Percentiles rank a stretch among this genome's conserved stretches.
These are phyloP conservation scores for Arthromyces matolae DNA, from an alignment of 768 basidiomycete species.

Conservation along the genomic window DNA sequence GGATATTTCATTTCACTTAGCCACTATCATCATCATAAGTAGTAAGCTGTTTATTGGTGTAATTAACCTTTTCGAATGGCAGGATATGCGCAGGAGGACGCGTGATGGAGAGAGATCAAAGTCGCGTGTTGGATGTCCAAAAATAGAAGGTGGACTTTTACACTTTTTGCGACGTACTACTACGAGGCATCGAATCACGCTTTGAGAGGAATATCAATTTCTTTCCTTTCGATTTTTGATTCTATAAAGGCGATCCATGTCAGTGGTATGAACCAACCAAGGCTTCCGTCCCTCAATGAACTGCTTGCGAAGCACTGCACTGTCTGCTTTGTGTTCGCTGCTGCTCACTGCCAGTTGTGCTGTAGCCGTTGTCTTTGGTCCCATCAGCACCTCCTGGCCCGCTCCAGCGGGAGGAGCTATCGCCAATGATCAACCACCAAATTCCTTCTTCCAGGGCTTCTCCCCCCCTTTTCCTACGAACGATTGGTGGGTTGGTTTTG, in stretches of 20 bases:
- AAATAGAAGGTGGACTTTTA: too few species aligned
- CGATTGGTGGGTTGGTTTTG: conserved; percentile 34
- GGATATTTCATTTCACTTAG: too few species aligned
- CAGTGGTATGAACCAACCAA: background rate
- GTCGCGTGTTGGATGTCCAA: too few species aligned
- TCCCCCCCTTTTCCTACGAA: conserved; percentile 32
- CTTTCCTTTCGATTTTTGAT: background rate
- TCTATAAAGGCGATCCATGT: conserved; percentile 13
- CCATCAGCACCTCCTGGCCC: conserved; percentile 24
- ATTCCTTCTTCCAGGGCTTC: conserved; percentile 31
- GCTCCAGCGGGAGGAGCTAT: conserved; percentile 23
- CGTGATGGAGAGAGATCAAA: too few species aligned
- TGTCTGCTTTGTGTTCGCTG: conserved; percentile 8
- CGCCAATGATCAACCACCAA: conserved; percentile 26
- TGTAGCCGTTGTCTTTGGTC: conserved; percentile 20
- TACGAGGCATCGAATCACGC: too few species aligned
- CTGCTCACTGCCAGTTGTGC: conserved; percentile 4
- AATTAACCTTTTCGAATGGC: too few species aligned
- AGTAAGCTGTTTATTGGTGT: too few species aligned
- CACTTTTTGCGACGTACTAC: background rate
- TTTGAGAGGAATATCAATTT: conserved; percentile 5
- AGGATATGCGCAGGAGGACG: too few species aligned
- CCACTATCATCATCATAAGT: too few species aligned
- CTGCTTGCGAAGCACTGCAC: conserved; percentile 6
- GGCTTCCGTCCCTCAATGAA: conserved; percentile 11